Base-by-base conservation (phyloP, 2,329 filamentous ascomycete genomes). In the Verticillium nonalfalfae region DNA sequence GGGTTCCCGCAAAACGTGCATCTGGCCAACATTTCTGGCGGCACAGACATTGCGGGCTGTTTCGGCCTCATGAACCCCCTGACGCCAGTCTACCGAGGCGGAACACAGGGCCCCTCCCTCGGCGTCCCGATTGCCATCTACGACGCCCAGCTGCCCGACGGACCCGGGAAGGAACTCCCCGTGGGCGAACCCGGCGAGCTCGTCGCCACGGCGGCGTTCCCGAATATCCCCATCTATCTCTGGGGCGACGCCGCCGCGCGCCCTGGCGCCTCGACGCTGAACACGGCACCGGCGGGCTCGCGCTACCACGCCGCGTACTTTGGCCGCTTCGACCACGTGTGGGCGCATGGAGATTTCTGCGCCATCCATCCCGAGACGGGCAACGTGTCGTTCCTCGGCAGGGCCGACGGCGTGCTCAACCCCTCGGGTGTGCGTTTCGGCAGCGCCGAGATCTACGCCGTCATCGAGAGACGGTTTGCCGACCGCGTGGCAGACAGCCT, bases 341-440 rank as follows among this genome's bases (percentile, higher is more conserved):
- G 91, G 91, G 89, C 90, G 0, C 91, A 95, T 65, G 91, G 91
- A 26, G 91, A 95, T 69, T 94, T 93, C 71, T 87, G 91, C 68
- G 81, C 83, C 39, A 76, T 90, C 14, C 86, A 94, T 68, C 90
- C 90, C 0, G 66, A 75, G 4, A 93, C 90, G 1, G 83, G 85
- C 7, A 82, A 85, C 56, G 71, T 92, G 6, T 72, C 83, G 13
- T 88, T 93, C 66, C 80, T 91, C 0, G 90, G 90, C 1, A 81
- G 90, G 1, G 88, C 86, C 2, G 91, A 95, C 69, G 91, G 90
- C 13, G 90, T 95, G 2, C 75, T 95, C 59, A 95, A 95, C 70
- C 91, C 91, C 0, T 87, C 83, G 7, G 91, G 91, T 0, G 86
- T 95, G 11, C 81, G 91, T 0, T 96, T 95, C 68, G 91, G 91